These are phyloP conservation scores for Tylopilus rubrobrunneus DNA, from an alignment of 768 basidiomycete species.

Conservation along the genomic window DNA sequence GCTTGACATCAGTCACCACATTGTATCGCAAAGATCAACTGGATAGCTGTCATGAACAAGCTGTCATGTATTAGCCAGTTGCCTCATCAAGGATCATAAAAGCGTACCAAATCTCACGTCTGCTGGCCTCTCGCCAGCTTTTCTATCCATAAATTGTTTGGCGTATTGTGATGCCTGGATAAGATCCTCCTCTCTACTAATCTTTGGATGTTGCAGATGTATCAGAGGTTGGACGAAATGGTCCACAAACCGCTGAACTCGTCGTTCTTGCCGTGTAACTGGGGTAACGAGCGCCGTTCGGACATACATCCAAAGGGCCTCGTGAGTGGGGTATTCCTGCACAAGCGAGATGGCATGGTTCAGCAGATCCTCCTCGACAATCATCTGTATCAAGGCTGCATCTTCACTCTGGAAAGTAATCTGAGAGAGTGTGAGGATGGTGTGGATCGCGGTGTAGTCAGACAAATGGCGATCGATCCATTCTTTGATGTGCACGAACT, in stretches of 20 bases:
- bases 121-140: not conserved
- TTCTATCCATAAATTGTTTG: conserved; percentile 8
- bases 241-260: conserved; percentile 7
- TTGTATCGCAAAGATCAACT: too few species aligned
- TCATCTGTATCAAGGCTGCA: not conserved
- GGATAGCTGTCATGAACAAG: too few species aligned
- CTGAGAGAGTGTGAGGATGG: conserved; percentile 39
- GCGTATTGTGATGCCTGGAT: conserved; percentile 7
- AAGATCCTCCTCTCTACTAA: not conserved
- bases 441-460: conserved; percentile 64
- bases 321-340: conserved; percentile 49
- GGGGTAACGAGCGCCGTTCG: conserved; percentile 3
- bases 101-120: not conserved
- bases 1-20: too few species aligned
- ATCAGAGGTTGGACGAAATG: conserved; percentile 19
- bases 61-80: too few species aligned
- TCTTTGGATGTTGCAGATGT: not conserved
- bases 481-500: conserved; percentile 33
- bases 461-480: conserved; percentile 68
- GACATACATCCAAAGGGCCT: conserved; percentile 60
- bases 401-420: conserved; percentile 6
- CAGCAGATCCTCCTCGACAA: conserved; percentile 6
- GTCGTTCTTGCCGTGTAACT: not conserved
- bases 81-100: not conserved
- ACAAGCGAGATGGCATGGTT: conserved; percentile 50